Evolutionary conservation across 495 filamentous ascomycete genomes (phyloP), one percentile per base, ranked within the genome.

Genomic region (Elaphomyces granulatus): DNA sequence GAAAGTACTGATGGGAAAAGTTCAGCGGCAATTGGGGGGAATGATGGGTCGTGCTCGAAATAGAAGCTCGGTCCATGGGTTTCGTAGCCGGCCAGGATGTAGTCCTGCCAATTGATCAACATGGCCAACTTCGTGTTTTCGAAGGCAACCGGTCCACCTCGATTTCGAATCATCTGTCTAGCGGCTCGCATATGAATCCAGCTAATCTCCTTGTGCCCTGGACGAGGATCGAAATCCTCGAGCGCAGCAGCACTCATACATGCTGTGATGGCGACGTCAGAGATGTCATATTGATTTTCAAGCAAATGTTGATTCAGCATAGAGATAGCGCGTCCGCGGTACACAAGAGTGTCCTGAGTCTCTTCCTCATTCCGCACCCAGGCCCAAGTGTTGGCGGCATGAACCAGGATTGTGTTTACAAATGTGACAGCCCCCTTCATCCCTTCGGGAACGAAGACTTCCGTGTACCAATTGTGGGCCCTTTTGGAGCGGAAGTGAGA

Each of bases 91-190:
- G 57, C 52, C 15, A 64, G 38, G 19, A 61, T 60, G 41, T 64
- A 63, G 39, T 64, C 61, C 49, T 61, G 58, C 62, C 59, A 64
- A 35, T 66, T 63, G 30, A 61, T 61, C 19, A 66, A 38, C 52
- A 57, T 64, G 0, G 56, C 59, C n/a, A 64, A 38, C 26, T 53
- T 59, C 7, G 57, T 62, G 34, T 58, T 52, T 10, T 48, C 45
- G 39, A 64, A 64, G 19, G 57, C 59, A 31, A 45, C 45, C 3
- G 60, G 55, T 1, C 62, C 62, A 2, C 57, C 59, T 8, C 62
- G 56, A 1, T 49, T 47, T 19, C 59, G 52, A 10, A 64, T 61
- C 56, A 63, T 63, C 42, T 60, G 50, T 18, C 51, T 48, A 4
- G 60, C 62, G 28, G 56, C 55, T 15, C 57, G 55, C 57, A 63